Evolutionary conservation across 2,329 filamentous ascomycete genomes (phyloP).

Genomic region (Aspergillus sp.): DNA sequence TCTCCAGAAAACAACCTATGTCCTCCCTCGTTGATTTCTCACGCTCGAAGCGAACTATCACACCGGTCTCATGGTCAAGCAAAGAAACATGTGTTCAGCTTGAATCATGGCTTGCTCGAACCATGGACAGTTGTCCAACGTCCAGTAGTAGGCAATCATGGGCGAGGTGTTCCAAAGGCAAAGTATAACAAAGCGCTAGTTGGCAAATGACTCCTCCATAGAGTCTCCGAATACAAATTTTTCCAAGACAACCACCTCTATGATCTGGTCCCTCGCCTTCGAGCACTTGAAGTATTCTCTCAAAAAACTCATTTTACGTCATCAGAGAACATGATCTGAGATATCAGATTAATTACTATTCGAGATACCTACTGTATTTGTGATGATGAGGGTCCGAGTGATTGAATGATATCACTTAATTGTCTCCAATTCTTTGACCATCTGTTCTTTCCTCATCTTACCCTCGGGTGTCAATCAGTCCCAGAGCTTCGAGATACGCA

Average conservation of each 20-base stretch:
- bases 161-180: not conserved
- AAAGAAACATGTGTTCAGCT: not conserved
- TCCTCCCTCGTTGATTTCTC: not conserved
- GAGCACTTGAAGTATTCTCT: not conserved
- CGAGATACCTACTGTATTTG: not conserved
- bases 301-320: not conserved
- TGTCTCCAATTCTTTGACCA: not conserved
- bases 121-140: not conserved
- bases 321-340: not conserved
- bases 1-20: not conserved
- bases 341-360: not conserved
- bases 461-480: not conserved
- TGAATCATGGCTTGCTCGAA: not conserved
- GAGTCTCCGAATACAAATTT: not conserved
- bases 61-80: not conserved
- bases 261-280: not conserved
- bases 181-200: too few species aligned
- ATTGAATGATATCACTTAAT: not conserved
- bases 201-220: not conserved
- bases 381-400: not conserved
- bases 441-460: not conserved
- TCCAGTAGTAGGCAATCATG: not conserved
- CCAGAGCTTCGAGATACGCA: not conserved
- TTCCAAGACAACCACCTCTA: not conserved
- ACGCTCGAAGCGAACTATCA: not conserved